Base-by-base conservation (phyloP, 192 early-diverging fungal genomes). In the Coemansia sp. region DNA sequence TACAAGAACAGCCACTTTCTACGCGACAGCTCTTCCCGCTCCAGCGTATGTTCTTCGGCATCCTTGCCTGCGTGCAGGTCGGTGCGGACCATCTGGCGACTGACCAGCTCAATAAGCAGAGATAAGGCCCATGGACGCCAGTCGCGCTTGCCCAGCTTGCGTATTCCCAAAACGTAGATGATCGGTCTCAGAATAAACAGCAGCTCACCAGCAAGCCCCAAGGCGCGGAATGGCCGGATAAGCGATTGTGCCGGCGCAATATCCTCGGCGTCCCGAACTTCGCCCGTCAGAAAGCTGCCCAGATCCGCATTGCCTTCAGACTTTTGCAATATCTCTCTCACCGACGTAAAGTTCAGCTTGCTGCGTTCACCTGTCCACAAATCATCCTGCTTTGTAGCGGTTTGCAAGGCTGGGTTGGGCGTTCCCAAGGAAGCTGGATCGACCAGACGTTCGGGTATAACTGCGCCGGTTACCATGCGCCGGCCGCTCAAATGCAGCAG, bases 51-150 rank as follows among this genome's bases (percentile, higher is more conserved):
- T 83, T 76, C 79, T 2, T 51, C n/a, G 2, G 45, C 9, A 1
- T 23, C 45, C 30, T 31, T 42, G 50, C 21, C 52, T 34, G 32
- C 46, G 42, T 49, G 64, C 61, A 64, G 49, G 44, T 62, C 79
- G 23, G 66, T 56, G 52, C 56, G 57, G 30, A 82, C 65, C 75
- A 59, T 81, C 54, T 47, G 81, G 49, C 57, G 69, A 45, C 69
- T 82, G 52, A 57, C 68, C 17, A 85, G 40, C 61, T 98, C 95
- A 26, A 93, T 65, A 0, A 76, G 55, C 37, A 96, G 58, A 0
- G 95, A 98, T 11, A 92, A 42, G 12, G 87, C 62, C 89, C 90
- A 96, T 3, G 95, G 93, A 36, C 83, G 81, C 87, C 89, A 96
- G 14, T 90, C 86, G 26, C 69, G 58, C 53, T 53, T 63, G 9